Evolutionary conservation across 805 yeast genomes (phyloP).

Genomic region (Hanseniaspora pseudoguilliermondii): DNA sequence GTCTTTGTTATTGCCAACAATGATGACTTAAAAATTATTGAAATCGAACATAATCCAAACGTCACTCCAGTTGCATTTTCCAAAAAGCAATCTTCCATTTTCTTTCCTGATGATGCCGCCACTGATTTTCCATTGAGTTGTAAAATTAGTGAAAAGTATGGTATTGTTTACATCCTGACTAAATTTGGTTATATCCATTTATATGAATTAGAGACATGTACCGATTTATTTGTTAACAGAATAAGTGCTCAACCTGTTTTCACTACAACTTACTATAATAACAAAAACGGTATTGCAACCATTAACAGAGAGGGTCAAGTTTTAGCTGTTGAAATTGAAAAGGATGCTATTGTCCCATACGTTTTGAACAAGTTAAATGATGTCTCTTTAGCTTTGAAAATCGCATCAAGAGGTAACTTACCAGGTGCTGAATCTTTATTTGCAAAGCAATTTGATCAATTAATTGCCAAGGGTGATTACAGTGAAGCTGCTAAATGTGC

Average conservation of each 20-base stretch:
- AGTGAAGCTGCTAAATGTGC: slow-evolving; percentile 92
- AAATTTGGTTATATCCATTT: slow-evolving; percentile 94
- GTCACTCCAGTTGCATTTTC: slow-evolving; percentile 61
- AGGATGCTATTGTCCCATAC: slow-evolving; percentile 76
- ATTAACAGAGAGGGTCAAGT: slow-evolving; percentile 94
- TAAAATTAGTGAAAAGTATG: slow-evolving; percentile 73
- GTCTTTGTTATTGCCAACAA: slow-evolving; percentile 84
- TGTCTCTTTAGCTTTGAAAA: slow-evolving; percentile 69
- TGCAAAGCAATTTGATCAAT: slow-evolving; percentile 78
- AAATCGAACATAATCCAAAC: slow-evolving; percentile 84
- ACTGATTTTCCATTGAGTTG: slow-evolving; percentile 93
- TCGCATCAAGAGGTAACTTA: slow-evolving; percentile 90
- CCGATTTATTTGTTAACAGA: slow-evolving; percentile 87
- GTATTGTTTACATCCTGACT: slow-evolving; percentile 78
- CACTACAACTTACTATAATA: slow-evolving; percentile 64
- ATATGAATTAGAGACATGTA: slow-evolving; percentile 86
- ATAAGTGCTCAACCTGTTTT: slow-evolving; percentile 92
- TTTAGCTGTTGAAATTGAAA: slow-evolving; percentile 77
- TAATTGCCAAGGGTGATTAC: slow-evolving; percentile 74
- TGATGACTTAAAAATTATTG: slow-evolving; percentile 80
- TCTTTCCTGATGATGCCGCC: slow-evolving; percentile 91
- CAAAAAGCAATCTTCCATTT: slow-evolving; percentile 83
- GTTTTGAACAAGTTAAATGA: slow-evolving; percentile 76
- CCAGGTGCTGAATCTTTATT: slow-evolving; percentile 94
- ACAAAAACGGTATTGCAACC: slow-evolving; percentile 74